Evolutionary conservation across 208 protist species (phyloP), one percentile per base, ranked within the genome.

Genomic region (Spongospora subterranea): DNA sequence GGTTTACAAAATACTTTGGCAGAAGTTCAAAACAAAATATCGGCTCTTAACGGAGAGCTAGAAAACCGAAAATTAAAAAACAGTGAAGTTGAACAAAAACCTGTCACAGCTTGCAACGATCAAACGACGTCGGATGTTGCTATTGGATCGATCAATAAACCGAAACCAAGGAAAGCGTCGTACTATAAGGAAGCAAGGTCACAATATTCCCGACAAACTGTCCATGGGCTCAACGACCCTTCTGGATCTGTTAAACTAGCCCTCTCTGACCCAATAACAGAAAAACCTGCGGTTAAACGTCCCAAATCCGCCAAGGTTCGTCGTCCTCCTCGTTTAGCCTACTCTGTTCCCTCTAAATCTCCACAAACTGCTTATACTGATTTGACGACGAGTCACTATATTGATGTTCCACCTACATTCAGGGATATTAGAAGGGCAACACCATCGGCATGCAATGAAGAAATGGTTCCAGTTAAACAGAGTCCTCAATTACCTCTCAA

Each of bases 391-490:
- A 45, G 35, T 13, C 6, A n/a, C 17, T 82, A 40, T 43, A 20
- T 82, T 6, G 71, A 82, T n/a, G 71, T 82, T 35, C 71, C 71
- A n/a, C 17, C 71, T 43, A 45, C 71, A n/a, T 45, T 13, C 71
- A 35, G 50, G 24, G 50, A 60, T 24, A 6, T 60, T 60, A 6
- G 50, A 24, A 60, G 24, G 24, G 6, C 50, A 24, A 24, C 50
- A 24, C 24, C 50, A 24, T 24, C 6, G 71, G 11, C 17, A 82
- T 43, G 6, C 35, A 13, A 82, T 39, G 71, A 82, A 35, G 71
- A 82, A 20, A 82, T 82, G 17, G 40, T 82, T 43, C 71, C 71
- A 82, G 71, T 82, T 6, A 82, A 82, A 43, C 17, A 82, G n/a
- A 82, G 17, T 43, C 13, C 71, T 43, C 17, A 29, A 29, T 17